Conservation (phyloP, 352 stramenopile species). For the Pythium inflatum region DNA sequence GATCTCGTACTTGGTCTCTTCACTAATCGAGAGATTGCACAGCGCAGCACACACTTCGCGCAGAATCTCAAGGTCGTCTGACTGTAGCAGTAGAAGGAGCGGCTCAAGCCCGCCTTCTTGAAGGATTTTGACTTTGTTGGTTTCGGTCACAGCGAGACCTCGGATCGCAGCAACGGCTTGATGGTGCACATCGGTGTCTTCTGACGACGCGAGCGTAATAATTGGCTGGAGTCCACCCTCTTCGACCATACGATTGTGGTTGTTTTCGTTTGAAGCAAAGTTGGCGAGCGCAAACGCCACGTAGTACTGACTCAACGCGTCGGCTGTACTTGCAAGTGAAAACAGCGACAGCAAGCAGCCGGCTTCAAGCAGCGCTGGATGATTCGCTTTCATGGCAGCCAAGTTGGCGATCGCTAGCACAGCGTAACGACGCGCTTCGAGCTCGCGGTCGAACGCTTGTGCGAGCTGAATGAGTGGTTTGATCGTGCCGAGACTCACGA, state of each 20-base stretch:
- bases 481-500: slow-evolving; percentile 94
- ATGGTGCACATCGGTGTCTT: slow-evolving; percentile 94
- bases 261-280: slow-evolving; percentile 92
- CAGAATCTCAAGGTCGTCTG: slow-evolving; percentile 93
- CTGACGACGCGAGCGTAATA: slow-evolving; percentile 91
- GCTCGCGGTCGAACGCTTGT: slow-evolving; percentile 85
- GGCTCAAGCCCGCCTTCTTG: slow-evolving; percentile 96
- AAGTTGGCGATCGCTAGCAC: slow-evolving; percentile 96
- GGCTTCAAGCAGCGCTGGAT: slow-evolving; percentile 92
- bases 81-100: slow-evolving; percentile 89
- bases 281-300: slow-evolving; percentile 95
- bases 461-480: slow-evolving; percentile 89
- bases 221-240: slow-evolving; percentile 95
- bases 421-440: slow-evolving; percentile 94
- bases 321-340: slow-evolving; percentile 92
- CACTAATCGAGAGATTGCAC: slow-evolving; percentile 94
- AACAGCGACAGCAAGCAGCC: slow-evolving; percentile 92
- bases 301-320: slow-evolving; percentile 95
- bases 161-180: slow-evolving; percentile 93
- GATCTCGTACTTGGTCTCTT: slow-evolving; percentile 98
- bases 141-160: slow-evolving; percentile 89
- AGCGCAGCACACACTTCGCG: slow-evolving; percentile 93
- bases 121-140: slow-evolving; percentile 96
- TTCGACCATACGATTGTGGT: slow-evolving; percentile 94
- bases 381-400: slow-evolving; percentile 94